phyloP scores from a whole-genome alignment of 176 grass and related monocot genomes.

The Dactylis glomerata region DNA sequence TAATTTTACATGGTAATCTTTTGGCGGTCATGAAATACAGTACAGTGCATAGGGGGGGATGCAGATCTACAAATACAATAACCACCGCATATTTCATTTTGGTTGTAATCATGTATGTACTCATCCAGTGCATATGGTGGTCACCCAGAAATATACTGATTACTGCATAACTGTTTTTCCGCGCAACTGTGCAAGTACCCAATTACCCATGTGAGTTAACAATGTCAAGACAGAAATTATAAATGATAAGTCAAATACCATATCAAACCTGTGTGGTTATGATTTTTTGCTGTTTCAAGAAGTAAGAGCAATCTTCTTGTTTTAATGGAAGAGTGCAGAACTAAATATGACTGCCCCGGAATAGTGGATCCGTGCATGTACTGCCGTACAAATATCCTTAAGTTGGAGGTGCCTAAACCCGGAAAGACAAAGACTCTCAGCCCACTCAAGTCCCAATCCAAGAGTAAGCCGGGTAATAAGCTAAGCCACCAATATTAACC shows the following conservation, averaged over 20 bases:
- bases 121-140: background rate
- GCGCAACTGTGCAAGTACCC: background rate
- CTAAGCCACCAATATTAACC: background rate
- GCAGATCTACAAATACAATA: background rate
- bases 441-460: background rate
- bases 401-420: background rate
- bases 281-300: background rate
- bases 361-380: background rate
- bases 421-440: background rate
- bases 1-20: background rate
- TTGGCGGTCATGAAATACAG: background rate
- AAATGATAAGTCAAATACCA: background rate
- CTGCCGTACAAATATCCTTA: background rate
- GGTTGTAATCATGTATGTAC: background rate
- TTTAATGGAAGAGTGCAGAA: background rate
- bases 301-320: background rate
- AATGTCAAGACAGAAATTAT: background rate
- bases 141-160: background rate
- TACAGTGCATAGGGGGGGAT: background rate
- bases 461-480: slow-evolving; percentile 6
- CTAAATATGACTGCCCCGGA: background rate
- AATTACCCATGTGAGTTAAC: slow-evolving; percentile 1
- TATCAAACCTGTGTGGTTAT: background rate
- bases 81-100: background rate
- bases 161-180: background rate